Conservation (phyloP, 1,284 basidiomycete species). For the Sanghuangporus sanghuang region DNA sequence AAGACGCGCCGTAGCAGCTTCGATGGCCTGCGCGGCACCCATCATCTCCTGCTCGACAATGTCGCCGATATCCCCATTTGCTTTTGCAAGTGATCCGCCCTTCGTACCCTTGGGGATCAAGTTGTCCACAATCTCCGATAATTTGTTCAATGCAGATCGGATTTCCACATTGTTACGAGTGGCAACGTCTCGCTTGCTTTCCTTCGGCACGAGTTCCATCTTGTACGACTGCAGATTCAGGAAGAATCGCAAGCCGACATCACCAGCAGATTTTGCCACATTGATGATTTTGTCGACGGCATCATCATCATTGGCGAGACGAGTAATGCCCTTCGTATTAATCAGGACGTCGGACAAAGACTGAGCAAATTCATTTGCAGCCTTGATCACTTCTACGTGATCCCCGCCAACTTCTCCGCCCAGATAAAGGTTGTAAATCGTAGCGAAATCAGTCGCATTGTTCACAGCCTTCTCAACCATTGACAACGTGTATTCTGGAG, state of each 20-base stretch:
- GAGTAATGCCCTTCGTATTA: slow-evolving; percentile 94
- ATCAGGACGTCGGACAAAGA: slow-evolving; percentile 87
- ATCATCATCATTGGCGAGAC: slow-evolving; percentile 87
- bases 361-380: slow-evolving; percentile 95
- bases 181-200: slow-evolving; percentile 81
- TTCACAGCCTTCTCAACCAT: slow-evolving; percentile 97
- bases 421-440: slow-evolving; percentile 89
- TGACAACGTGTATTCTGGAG: slow-evolving; percentile 95
- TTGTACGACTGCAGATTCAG: slow-evolving; percentile 96
- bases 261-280: slow-evolving; percentile 84
- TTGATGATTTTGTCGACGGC: slow-evolving; percentile 85
- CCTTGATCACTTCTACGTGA: slow-evolving; percentile 97
- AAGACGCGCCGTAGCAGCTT: slow-evolving; percentile 85
- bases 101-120: slow-evolving; percentile 84
- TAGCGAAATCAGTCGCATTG: slow-evolving; percentile 94
- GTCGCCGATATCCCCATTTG: slow-evolving; percentile 93
- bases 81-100: slow-evolving; percentile 62
- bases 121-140: slow-evolving; percentile 84
- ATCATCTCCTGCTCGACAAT: slow-evolving; percentile 97
- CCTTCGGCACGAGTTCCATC: slow-evolving; percentile 66
- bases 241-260: slow-evolving; percentile 89
- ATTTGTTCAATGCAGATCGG: slow-evolving; percentile 73
- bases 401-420: slow-evolving; percentile 87
- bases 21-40: slow-evolving; percentile 90
- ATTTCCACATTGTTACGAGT: slow-evolving; percentile 88